These are phyloP conservation scores for Sanghuangporus weigelae DNA, from an alignment of 1,284 basidiomycete species.

Conservation along the genomic window DNA sequence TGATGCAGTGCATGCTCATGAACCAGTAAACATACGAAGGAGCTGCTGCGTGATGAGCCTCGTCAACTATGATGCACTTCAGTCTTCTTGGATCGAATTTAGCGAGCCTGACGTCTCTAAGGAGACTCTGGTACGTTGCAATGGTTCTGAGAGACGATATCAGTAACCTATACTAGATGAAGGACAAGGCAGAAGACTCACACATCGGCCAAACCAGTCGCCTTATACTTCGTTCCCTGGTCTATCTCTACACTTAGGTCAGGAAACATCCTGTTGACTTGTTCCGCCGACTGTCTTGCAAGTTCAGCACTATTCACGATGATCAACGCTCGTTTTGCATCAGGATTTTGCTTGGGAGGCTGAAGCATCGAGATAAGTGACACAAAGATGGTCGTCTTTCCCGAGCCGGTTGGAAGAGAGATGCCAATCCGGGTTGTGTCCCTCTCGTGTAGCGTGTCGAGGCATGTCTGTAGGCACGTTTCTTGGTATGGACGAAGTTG, in stretches of 20 bases:
- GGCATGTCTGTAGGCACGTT: conserved; percentile 77
- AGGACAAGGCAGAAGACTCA: conserved; percentile 33
- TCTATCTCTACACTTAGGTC: conserved; percentile 86
- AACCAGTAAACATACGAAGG: conserved; percentile 56
- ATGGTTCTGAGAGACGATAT: conserved; percentile 56
- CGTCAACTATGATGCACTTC: conserved; percentile 87
- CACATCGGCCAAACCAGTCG: conserved; percentile 83
- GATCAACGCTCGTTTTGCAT: conserved; percentile 63
- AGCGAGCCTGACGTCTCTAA: conserved; percentile 57
- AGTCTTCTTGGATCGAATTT: conserved; percentile 75
- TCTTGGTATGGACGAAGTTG: conserved; percentile 86
- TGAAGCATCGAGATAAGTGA: conserved; percentile 62
- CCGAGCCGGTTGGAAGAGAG: conserved; percentile 86
- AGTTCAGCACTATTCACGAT: conserved; percentile 88
- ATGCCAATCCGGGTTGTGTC: conserved; percentile 79
- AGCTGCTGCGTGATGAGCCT: conserved; percentile 94
- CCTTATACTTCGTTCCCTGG: conserved; percentile 74
- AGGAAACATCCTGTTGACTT: conserved; percentile 66
- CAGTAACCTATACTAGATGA: neutral
- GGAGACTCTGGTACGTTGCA: conserved; percentile 89
- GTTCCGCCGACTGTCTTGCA: conserved; percentile 80
- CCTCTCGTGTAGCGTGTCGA: conserved; percentile 59
- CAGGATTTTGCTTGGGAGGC: conserved; percentile 36
- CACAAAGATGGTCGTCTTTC: conserved; percentile 93
- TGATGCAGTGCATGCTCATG: neutral